These are phyloP conservation scores for Arctium minus DNA, from an alignment of 129 eudicot genomes.

Conservation along the genomic window DNA sequence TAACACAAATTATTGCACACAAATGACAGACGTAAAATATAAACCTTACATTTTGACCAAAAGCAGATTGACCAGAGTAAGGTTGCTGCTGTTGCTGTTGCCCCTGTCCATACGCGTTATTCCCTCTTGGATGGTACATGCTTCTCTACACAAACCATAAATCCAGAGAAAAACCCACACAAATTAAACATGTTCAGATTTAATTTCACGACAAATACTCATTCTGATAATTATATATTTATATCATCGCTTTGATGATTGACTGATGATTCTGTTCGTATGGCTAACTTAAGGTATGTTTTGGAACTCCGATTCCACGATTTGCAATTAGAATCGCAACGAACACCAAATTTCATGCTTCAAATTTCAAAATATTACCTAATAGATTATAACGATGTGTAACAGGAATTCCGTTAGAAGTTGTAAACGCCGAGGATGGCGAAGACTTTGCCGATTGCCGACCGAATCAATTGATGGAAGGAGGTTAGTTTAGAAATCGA, in stretches of 20 bases:
- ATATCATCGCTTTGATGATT: not conserved
- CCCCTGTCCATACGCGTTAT: conserved; percentile 51
- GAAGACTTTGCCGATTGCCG: conserved; percentile 9
- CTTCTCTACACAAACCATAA: not conserved
- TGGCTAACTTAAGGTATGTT: not conserved
- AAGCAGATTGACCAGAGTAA: conserved; percentile 72
- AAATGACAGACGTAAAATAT: not conserved
- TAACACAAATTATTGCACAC: not conserved
- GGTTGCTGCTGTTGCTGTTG: conserved; percentile 42
- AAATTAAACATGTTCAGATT: not conserved
- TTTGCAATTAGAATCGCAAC: not conserved
- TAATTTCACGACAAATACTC: not conserved
- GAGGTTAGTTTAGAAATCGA: not conserved
- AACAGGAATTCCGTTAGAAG: not conserved
- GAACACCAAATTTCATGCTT: conserved; percentile 5
- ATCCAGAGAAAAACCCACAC: not conserved
- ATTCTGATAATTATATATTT: not conserved
- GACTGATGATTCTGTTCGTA: not conserved
- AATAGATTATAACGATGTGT: not conserved
- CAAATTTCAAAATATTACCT: not conserved
- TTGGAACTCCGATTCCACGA: not conserved
- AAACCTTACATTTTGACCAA: conserved; percentile 57
- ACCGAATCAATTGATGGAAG: conserved; percentile 6
- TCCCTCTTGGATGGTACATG: conserved; percentile 88
- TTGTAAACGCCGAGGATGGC: conserved; percentile 1